Evolutionary conservation across 208 protist species (phyloP).

Genomic region (Trypanosoma grayi): DNA sequence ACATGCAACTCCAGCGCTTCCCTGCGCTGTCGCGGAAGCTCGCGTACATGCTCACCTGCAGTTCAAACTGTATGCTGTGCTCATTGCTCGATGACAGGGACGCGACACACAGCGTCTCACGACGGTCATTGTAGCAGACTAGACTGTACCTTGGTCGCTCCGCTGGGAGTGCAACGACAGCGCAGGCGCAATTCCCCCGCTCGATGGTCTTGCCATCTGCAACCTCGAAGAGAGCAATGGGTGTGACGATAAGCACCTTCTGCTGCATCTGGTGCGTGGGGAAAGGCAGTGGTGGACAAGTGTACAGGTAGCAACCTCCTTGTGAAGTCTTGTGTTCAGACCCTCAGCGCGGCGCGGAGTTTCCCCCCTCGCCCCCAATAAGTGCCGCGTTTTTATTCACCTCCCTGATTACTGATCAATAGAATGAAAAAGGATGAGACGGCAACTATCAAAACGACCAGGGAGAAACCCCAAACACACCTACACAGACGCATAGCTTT

Average conservation of each 20-base stretch:
- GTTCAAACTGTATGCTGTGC: slow-evolving; percentile 41
- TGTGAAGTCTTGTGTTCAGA: not conserved
- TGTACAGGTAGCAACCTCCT: not conserved
- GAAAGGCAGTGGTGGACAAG: not conserved
- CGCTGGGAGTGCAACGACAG: slow-evolving; percentile 49
- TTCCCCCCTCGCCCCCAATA: too few species aligned
- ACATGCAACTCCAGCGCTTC: slow-evolving; percentile 55
- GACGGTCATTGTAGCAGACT: slow-evolving; percentile 76
- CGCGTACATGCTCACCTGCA: slow-evolving; percentile 51
- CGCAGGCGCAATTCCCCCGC: slow-evolving; percentile 62
- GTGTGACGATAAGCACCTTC: slow-evolving; percentile 57
- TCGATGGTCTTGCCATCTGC: slow-evolving; percentile 43
- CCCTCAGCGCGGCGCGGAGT: not conserved
- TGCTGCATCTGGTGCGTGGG: slow-evolving; percentile 47
- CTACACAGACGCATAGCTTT: too few species aligned
- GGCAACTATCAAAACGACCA: too few species aligned
- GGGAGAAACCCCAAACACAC: too few species aligned
- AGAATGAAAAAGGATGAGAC: too few species aligned
- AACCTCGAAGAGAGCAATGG: slow-evolving; percentile 48
- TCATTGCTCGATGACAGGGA: slow-evolving; percentile 43
- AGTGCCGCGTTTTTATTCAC: too few species aligned
- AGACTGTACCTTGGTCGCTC: slow-evolving; percentile 66
- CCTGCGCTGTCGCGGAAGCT: slow-evolving; percentile 63
- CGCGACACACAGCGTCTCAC: slow-evolving; percentile 62
- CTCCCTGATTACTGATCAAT: too few species aligned